Evolutionary conservation across 345 rosid genomes (phyloP).

Genomic region (Citrus trifoliata): DNA sequence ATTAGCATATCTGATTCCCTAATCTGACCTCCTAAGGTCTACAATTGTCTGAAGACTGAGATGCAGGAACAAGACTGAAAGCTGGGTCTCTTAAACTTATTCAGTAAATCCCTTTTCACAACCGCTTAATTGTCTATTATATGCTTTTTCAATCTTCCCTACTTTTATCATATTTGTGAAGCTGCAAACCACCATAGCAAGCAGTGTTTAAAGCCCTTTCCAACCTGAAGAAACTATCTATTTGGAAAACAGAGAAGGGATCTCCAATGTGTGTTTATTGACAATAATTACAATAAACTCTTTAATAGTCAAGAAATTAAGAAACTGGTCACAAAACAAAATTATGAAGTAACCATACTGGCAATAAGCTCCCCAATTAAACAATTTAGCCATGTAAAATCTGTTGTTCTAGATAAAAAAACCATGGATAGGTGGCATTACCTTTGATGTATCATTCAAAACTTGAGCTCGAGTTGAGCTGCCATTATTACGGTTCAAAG

Average conservation of each 20-base stretch:
- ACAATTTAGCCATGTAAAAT: background rate
- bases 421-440: constrained; percentile 24
- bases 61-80: background rate
- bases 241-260: background rate
- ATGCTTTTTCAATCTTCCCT: background rate
- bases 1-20: background rate
- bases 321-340: background rate
- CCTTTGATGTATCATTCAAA: constrained; percentile 49
- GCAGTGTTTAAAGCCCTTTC: background rate
- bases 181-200: background rate
- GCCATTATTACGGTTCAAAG: constrained; percentile 27
- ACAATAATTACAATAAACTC: background rate
- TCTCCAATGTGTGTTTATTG: background rate
- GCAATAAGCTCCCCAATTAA: background rate
- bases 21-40: background rate
- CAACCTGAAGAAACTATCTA: background rate
- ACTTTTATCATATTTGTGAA: background rate
- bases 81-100: background rate
- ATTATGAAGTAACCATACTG: background rate
- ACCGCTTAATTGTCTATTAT: background rate
- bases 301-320: background rate
- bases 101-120: background rate
- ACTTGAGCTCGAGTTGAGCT: constrained; percentile 29
- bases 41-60: background rate
- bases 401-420: background rate